These are phyloP conservation scores for Polyporus arcularius DNA, from an alignment of 768 basidiomycete species.

Conservation along the genomic window DNA sequence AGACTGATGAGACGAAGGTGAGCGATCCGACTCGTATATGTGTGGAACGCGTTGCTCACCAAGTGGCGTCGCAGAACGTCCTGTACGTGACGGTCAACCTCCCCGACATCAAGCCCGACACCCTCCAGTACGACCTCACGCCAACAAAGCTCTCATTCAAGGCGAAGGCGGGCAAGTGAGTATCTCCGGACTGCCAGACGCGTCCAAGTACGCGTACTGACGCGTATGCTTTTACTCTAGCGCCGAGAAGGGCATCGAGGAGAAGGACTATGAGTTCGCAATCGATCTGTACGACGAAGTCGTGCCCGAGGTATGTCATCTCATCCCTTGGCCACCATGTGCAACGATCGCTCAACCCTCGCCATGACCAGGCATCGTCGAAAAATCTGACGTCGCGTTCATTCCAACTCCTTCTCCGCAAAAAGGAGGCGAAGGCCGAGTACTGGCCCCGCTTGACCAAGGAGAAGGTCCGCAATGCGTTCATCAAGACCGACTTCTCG, in stretches of 20 bases:
- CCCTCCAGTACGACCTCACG: slow-evolving; percentile 63
- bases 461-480: slow-evolving; percentile 76
- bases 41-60: not conserved
- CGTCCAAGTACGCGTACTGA: slow-evolving; percentile 7
- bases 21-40: slow-evolving; percentile 3
- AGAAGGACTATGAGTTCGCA: slow-evolving; percentile 71
- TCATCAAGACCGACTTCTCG: slow-evolving; percentile 91
- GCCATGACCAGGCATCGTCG: slow-evolving; percentile 50
- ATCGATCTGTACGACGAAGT: slow-evolving; percentile 79
- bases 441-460: slow-evolving; percentile 95
- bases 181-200: slow-evolving; percentile 8
- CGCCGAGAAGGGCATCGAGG: slow-evolving; percentile 43
- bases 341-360: not conserved
- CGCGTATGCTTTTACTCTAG: slow-evolving; percentile 25
- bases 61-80: slow-evolving; percentile 62
- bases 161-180: slow-evolving; percentile 66
- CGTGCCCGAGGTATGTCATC: slow-evolving; percentile 63
- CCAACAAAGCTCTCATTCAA: slow-evolving; percentile 62
- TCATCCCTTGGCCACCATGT: not conserved
- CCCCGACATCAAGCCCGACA: slow-evolving; percentile 62
- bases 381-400: slow-evolving; percentile 67
- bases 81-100: slow-evolving; percentile 85
- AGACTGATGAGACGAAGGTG: slow-evolving; percentile 66
- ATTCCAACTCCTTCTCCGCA: slow-evolving; percentile 69
- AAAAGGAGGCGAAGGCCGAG: slow-evolving; percentile 73